phyloP scores from a whole-genome alignment of 148 eudicot species.

The Nyssa sinensis region DNA sequence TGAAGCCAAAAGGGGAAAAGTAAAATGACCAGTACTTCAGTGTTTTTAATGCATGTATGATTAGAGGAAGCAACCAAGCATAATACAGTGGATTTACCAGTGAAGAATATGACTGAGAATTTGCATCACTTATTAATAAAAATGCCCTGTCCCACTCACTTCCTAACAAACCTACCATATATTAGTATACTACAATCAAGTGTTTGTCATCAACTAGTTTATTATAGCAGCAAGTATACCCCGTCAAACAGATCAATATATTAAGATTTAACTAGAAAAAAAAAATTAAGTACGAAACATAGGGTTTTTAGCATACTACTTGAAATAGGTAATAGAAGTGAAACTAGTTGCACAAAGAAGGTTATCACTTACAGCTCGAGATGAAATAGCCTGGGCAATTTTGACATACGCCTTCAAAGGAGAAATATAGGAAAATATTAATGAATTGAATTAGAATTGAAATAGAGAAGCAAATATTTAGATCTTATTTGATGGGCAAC shows the following conservation, averaged over 20 bases:
- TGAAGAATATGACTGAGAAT: neutral
- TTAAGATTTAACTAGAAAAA: neutral
- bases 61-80: neutral
- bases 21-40: neutral
- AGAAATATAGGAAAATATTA: neutral
- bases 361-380: constrained; percentile 78
- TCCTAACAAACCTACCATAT: neutral
- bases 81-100: neutral
- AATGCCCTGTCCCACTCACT: neutral
- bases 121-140: neutral
- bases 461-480: neutral
- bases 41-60: neutral
- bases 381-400: constrained; percentile 97
- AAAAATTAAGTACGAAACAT: neutral
- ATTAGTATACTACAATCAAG: neutral
- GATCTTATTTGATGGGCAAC: neutral
- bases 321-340: neutral
- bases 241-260: neutral
- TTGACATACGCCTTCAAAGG: constrained; percentile 84
- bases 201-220: neutral
- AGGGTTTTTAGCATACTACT: neutral
- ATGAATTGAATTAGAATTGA: constrained; percentile 1
- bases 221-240: neutral
- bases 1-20: neutral
- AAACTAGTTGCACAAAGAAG: neutral